A percentile compares a stretch with the other conserved stretches of the same genome.
These are phyloP conservation scores for Aureobasidium sp. DNA, from an alignment of 2,329 filamentous ascomycete species.

Conservation along the genomic window DNA sequence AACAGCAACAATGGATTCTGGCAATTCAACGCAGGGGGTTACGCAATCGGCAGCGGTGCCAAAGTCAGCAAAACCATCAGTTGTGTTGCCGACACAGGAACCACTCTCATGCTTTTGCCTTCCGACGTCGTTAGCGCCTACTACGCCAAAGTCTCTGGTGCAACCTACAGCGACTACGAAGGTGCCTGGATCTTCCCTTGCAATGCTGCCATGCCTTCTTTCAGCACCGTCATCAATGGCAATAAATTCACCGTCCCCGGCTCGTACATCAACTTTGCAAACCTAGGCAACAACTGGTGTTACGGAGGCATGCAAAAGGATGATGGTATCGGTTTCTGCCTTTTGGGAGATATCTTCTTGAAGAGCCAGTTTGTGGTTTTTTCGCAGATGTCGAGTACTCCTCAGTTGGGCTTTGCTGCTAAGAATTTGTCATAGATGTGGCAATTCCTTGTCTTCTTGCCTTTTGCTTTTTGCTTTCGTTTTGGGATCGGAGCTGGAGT, in stretches of 20 bases:
- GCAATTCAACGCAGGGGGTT: constrained; percentile 52
- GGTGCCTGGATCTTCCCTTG: constrained; percentile 38
- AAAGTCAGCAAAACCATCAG: constrained; percentile 36
- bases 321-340: constrained; percentile 49
- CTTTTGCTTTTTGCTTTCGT: too few species aligned
- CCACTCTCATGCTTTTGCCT: constrained; percentile 54
- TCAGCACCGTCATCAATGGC: constrained; percentile 47
- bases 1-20: constrained; percentile 56
- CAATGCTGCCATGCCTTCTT: constrained; percentile 30
- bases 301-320: constrained; percentile 58
- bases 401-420: background rate
- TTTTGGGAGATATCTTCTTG: constrained; percentile 69
- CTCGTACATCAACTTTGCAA: constrained; percentile 43
- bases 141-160: constrained; percentile 33
- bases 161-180: constrained; percentile 30
- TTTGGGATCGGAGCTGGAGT: too few species aligned
- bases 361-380: constrained; percentile 69
- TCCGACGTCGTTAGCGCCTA: constrained; percentile 35
- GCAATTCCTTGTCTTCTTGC: too few species aligned
- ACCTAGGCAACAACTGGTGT: constrained; percentile 47
- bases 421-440: background rate
- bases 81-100: constrained; percentile 64
- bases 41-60: constrained; percentile 43
- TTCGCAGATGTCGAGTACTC: constrained; percentile 33
- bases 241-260: constrained; percentile 18